Base-by-base conservation (phyloP, 2,329 filamentous ascomycete species). In the Ophiostoma novo-ulmi region DNA sequence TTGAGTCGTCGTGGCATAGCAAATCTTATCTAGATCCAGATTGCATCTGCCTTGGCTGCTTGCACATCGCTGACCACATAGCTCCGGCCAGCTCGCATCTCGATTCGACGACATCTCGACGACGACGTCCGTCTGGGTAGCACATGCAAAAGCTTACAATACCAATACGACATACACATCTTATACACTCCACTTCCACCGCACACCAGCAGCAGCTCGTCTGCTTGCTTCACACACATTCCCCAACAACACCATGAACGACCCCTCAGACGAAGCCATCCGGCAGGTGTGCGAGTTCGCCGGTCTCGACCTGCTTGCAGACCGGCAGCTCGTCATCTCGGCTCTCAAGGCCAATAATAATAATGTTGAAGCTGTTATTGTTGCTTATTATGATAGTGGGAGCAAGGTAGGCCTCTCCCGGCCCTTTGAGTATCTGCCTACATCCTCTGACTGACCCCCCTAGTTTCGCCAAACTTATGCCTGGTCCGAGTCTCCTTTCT, bases 401-500 rank as follows among this genome's bases (percentile, higher is more conserved):
- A 77, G 78, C 17, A 82, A 82, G 78, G 81, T 82, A 41, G 2
- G 39, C 22, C 20, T 13, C 13, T 26, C 8, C 3, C 76, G 17
- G 31, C 20, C 31, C 6, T 38, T 6, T 0, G 35, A 36, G 11
- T 69, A 31, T 39, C 6, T 4, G 31, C 7, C 52, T 52, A 55
- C 41, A 41, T 5, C 5, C 8, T 14, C 13, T 70, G 38, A 72
- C 13, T 31, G 31, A 31, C 31, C 31, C 31, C 14, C 20, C 10
- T 38, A 84, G 82, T 85, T 85, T 71, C 80, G 78, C 63, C 77
- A 78, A 69, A 81, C 84, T 76, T 86, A 87, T 73, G 78, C 78
- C 38, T 89, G 86, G 86, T 83, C 88, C 72, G 86, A 89, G 69
- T 78, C 76, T 39, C 80, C 82, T 63, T 89, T 88, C 72, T 77